Base-by-base conservation (phyloP, 2,329 filamentous ascomycete species). In the Colletotrichum scovillei region DNA sequence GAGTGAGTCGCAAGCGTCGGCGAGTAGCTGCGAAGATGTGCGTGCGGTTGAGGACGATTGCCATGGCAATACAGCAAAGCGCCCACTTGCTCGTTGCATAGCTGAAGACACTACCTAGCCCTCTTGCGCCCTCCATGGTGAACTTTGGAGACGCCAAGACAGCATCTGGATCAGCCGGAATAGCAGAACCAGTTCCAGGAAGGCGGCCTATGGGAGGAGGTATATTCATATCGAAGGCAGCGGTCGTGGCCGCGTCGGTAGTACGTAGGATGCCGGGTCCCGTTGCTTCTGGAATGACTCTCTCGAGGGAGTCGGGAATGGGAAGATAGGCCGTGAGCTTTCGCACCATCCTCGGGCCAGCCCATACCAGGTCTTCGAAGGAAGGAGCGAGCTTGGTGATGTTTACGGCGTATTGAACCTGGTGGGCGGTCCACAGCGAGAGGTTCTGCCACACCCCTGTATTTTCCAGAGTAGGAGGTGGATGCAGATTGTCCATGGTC, bases 21-120 rank as follows among this genome's bases (percentile, higher is more conserved):
- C 97, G 89, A 16, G 95, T 96, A 0, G 95, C 96, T 55, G 95
- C 96, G 82, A 98, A 98, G 77, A 98, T 97, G 72, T 95, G 92
- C 7, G 97, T 97, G 70, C 97, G 91, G 81, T 98, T 98, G 28
- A 98, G 87, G 71, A 98, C 85, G 72, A 98, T 90, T 26, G 95
- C 95, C 87, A 96, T 94, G 49, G 92, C 90, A 77, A 98, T 92
- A 78, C 95, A 98, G 65, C 92, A 92, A 71, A 98, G 85, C 0
- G 96, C 95, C 97, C 97, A 98, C 82, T 93, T 93, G 82, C 94
- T 97, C 1, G 94, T 97, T 56, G 95, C 88, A 82, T 98, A 99
- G 78, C 92, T 93, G 82, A 98, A 95, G 72, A 98, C 91, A 74
- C 94, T 95, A 57, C 94, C 94, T 56, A 98, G 87, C 56, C 93